Conservation (phyloP, 1,284 basidiomycete genomes). For the Salmacisia buchloeana region DNA sequence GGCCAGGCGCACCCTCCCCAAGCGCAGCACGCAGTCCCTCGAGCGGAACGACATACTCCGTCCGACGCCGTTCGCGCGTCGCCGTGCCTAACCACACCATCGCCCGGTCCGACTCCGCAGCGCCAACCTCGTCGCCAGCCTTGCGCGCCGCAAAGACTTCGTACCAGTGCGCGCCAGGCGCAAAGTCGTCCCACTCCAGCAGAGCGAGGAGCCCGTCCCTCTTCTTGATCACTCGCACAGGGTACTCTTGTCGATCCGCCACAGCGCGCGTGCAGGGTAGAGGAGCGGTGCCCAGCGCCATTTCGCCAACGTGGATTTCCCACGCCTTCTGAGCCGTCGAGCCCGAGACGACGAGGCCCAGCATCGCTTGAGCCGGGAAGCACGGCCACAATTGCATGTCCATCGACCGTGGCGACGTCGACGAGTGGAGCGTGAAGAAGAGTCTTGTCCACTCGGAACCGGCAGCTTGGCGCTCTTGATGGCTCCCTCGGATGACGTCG, state of each 20-base stretch:
- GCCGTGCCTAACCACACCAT: conserved; percentile 1
- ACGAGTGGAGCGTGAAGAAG: too few species aligned
- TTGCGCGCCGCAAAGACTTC: conserved; percentile 14
- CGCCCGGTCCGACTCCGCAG: neutral
- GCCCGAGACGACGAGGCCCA: neutral
- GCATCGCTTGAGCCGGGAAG: conserved; percentile 6
- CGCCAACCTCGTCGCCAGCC: neutral
- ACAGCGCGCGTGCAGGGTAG: too few species aligned
- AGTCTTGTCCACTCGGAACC: too few species aligned
- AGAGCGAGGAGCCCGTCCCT: neutral
- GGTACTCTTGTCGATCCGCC: conserved; percentile 3
- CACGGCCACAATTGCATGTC: too few species aligned
- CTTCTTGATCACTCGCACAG: neutral
- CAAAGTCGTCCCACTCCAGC: conserved; percentile 18
- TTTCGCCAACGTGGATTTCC: neutral
- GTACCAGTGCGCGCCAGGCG: conserved; percentile 12
- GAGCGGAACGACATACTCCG: neutral
- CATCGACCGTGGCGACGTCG: too few species aligned
- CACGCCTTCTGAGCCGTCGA: neutral
- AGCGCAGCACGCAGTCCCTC: too few species aligned
- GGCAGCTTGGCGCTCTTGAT: too few species aligned
- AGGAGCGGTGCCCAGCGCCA: neutral
- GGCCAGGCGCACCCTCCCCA: too few species aligned
- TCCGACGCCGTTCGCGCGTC: conserved; percentile 6
- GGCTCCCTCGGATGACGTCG: too few species aligned